A percentile compares a stretch with the other conserved stretches of the same genome.
phyloP scores from a whole-genome alignment of 148 eudicot genomes.

The Camellia japonica region DNA sequence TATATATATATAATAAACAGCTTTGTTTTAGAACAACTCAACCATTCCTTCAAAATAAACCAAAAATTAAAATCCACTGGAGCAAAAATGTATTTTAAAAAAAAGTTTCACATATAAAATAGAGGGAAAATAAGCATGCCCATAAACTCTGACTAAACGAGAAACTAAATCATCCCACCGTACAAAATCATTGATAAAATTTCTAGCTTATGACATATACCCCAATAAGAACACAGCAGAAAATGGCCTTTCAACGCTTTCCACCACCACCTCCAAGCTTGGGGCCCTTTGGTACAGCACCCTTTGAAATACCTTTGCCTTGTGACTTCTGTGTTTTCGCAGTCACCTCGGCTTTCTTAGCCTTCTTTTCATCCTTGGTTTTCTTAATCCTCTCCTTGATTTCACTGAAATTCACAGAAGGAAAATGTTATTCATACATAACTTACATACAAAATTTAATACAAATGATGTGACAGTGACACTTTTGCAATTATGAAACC shows the following conservation, averaged over 20 bases:
- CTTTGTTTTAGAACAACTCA: too few relatives aligned
- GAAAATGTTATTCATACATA: too few relatives aligned
- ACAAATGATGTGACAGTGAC: too few relatives aligned
- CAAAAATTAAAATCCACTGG: too few relatives aligned
- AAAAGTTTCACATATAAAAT: too few relatives aligned
- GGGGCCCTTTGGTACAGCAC: conserved; percentile 49
- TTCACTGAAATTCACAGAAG: conserved; percentile 33
- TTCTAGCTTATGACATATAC: not conserved
- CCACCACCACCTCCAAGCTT: conserved; percentile 74
- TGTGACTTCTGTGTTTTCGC: conserved; percentile 37
- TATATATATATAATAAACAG: too few relatives aligned
- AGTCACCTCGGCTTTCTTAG: conserved; percentile 52
- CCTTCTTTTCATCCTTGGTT: conserved; percentile 67
- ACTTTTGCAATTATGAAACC: too few relatives aligned
- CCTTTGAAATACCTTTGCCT: conserved; percentile 42
- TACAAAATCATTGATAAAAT: not conserved
- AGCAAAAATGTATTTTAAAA: too few relatives aligned
- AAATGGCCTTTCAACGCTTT: conserved; percentile 38
- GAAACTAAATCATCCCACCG: not conserved
- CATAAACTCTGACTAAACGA: too few relatives aligned
- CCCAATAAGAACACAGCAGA: not conserved
- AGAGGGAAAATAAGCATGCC: too few relatives aligned
- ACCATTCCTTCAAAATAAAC: too few relatives aligned
- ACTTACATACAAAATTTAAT: too few relatives aligned
- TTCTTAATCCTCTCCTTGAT: conserved; percentile 75